Base-by-base conservation (phyloP, 2,329 filamentous ascomycete genomes). In the Xylariaceae sp. region DNA sequence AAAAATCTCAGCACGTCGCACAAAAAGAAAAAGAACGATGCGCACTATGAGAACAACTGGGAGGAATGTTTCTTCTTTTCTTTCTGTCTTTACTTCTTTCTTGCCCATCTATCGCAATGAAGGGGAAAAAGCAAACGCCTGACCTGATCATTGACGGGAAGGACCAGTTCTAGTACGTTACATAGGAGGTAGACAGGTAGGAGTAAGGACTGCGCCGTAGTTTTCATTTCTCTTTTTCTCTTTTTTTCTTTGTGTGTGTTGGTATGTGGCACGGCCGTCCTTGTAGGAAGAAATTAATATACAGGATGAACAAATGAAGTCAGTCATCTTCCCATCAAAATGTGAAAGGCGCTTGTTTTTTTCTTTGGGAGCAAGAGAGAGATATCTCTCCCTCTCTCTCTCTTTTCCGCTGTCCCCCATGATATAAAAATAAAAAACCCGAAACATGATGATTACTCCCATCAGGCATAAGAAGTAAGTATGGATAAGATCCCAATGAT, bases 271-370 rank as follows among this genome's bases (percentile, higher is more conserved):
- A 45, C 42, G 42, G 42, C 42, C 11, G 42, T n/a, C 37, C 11
- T 42, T 42, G 5, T 42, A 10, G 37, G 37, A 42, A 10, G 37
- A 42, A 42, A 13, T 45, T 42, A 42, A 63, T 69, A 61, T 64
- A 64, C 62, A 64, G 59, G 47, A 62, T 44, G 55, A 53, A 57
- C 56, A 49, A 60, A 62, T 53, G 51, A 59, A 49, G 42, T 60
- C 54, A 30, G 35, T 60, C 54, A 58, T 56, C 60, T 56, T 48
- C 52, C 62, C 60, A 51, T 61, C 62, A 60, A 56, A 30, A 30
- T 30, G 23, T 30, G 5, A 30, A 30, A 30, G 23, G 15, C 44
- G 39, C 23, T 23, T 53, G n/a, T 6, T 45, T n/a, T 17, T 48
- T 17, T 48, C 45, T n/a, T 15, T n/a, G 45, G 18, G 15, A 7